Base-by-base conservation (phyloP, 208 protist genomes). In the Phytomonas sp. region DNA sequence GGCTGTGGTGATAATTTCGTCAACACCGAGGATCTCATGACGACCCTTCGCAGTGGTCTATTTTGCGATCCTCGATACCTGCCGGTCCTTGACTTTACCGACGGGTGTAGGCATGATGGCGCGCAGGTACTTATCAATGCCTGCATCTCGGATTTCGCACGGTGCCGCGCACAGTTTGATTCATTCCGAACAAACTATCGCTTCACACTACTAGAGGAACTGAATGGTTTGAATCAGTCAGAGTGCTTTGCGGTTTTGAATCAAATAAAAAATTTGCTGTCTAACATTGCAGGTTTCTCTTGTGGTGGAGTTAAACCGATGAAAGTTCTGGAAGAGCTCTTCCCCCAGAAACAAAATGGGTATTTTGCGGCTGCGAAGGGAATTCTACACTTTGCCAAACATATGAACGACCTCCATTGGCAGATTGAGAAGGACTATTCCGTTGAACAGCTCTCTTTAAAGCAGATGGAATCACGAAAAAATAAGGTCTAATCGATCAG, bases 151-250 rank as follows among this genome's bases (percentile, higher is more conserved):
- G 92, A 97, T 78, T 95, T 94, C 71, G 75, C 94, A 60, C 83
- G 85, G 45, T 91, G 84, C 74, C 84, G 86, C 45, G 82, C 92
- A 32, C 89, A 97, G 79, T 83, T 93, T 70, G 84, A 92, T 74
- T 84, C 84, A 16, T 78, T 78, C 23, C 84, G 88, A 40, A 83
- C 77, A 12, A 91, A 92, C 76, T 94, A 90, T 77, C 84, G 84
- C 73, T 91, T 92, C 73, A 92, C 88, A 11, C 68, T 87, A 31
- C 87, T 97, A 45, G 86, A 94, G 70, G 82, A 93, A 52, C 81
- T 93, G n/a, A 97, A 97, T 78, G 92, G 92, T 36, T 79, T 97
- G 61, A 91, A 82, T 34, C 88, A 95, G 76, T 94, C 88, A 26
- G 81, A 92, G 70, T 90, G 83, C 68, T 97, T 86, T 72, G 76